Evolutionary conservation across 306 rosid genomes (phyloP), one percentile per base, ranked within the genome.

Genomic region (Hippophae gyantsensis): DNA sequence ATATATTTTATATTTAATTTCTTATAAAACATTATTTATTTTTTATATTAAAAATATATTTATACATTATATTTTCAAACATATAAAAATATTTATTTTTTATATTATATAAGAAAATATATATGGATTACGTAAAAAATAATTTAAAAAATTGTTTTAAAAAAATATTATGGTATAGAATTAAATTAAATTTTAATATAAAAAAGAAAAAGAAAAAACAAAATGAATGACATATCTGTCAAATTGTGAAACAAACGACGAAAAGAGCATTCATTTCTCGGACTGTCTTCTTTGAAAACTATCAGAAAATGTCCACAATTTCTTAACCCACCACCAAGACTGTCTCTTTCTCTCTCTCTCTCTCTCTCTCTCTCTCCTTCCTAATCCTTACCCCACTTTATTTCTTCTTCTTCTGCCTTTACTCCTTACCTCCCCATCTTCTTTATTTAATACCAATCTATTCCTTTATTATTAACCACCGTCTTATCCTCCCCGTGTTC

Each of bases 281-380:
- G 38, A 42, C 79, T 87, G 96, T 90, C 96, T 82, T 85, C 72
- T 87, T 85, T 92, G 87, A 69, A 60, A 81, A 58, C 47, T 73
- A 54, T 80, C 75, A 76, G 72, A 81, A 77, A 61, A 66, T 58
- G 65, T 41, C 73, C 64, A 51, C 59, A 13, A 55, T 57, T 10
- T 54, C 63, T 44, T 44, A 65, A 43, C 69, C 38, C 38, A 23
- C 56, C 13, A 38, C 48, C 38, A 18, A 45, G 10, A 13, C 26
- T 9, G 50, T 13, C 13, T 40, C 13, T 48, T 32, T 10, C 41
- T 66, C 18, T 58, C 38, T 13, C 40, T 18, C 23, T 18, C 42
- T 7, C 52, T 44, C 6, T 48, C 18, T 54, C 43, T 25, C 60
- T 10, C 26, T 18, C n/a, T n/a, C n/a, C 38, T 32, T 2, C 0